Evolutionary conservation across 345 rosid genomes (phyloP).

Genomic region (Ceriops decandra): DNA sequence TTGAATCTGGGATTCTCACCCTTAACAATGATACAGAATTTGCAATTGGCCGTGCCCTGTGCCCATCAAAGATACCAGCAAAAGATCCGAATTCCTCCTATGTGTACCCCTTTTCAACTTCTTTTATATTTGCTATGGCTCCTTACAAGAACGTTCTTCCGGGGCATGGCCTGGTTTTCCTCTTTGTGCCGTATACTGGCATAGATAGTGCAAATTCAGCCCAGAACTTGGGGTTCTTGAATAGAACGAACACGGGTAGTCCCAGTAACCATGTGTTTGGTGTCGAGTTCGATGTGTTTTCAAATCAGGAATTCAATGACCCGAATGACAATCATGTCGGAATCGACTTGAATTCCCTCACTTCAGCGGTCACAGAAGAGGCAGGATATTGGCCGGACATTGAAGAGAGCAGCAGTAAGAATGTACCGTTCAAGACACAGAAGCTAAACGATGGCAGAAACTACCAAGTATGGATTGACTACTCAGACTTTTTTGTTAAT

Average conservation of each 20-base stretch:
- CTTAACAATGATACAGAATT: constrained; percentile 51
- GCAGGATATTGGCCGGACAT: constrained; percentile 55
- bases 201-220: constrained; percentile 37
- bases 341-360: constrained; percentile 60
- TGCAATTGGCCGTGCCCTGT: constrained; percentile 62
- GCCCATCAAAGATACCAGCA: constrained; percentile 42
- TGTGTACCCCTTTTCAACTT: constrained; percentile 56
- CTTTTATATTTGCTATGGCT: constrained; percentile 68
- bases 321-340: constrained; percentile 70
- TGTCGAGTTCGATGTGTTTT: constrained; percentile 63
- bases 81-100: constrained; percentile 31
- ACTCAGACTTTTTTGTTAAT: constrained; percentile 39
- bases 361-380: constrained; percentile 28
- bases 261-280: constrained; percentile 46
- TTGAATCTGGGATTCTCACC: constrained; percentile 49
- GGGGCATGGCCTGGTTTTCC: constrained; percentile 65
- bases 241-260: constrained; percentile 45
- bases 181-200: constrained; percentile 47
- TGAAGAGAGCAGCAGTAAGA: neutral
- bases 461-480: constrained; percentile 84
- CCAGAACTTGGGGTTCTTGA: constrained; percentile 59
- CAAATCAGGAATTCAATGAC: constrained; percentile 66
- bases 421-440: constrained; percentile 36
- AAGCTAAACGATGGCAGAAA: constrained; percentile 65
- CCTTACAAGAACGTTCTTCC: constrained; percentile 44